phyloP scores from a whole-genome alignment of 495 filamentous ascomycete genomes.

The Cryomyces minteri region DNA sequence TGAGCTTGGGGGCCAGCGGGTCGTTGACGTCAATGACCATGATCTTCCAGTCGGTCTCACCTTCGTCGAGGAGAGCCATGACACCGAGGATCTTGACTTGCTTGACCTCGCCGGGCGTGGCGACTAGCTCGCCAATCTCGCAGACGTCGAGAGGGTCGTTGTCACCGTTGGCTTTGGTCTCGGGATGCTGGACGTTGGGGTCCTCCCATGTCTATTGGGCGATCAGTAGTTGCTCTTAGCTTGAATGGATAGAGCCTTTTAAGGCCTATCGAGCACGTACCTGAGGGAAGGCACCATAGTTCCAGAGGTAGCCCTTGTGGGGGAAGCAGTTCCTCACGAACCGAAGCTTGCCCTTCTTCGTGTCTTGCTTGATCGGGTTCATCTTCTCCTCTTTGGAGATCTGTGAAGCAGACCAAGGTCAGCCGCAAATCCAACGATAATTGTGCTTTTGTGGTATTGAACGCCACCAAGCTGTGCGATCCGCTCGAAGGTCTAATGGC shows the following conservation, averaged over 20 bases:
- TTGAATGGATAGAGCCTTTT: too few species aligned
- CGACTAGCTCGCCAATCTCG: slow-evolving; percentile 97
- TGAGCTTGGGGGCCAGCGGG: slow-evolving; percentile 86
- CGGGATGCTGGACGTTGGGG: slow-evolving; percentile 82
- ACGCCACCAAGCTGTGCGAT: neutral
- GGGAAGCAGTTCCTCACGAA: slow-evolving; percentile 99
- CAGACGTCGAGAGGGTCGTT: slow-evolving; percentile 99
- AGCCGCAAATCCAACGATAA: neutral
- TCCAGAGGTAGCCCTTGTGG: slow-evolving; percentile 99
- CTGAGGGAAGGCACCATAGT: slow-evolving; percentile 98
- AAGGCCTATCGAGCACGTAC: slow-evolving; percentile 24
- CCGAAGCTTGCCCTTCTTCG: slow-evolving; percentile 83
- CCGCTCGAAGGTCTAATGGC: neutral
- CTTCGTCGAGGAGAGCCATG: slow-evolving; percentile 98
- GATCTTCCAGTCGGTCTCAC: slow-evolving; percentile 99
- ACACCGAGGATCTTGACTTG: slow-evolving; percentile 98
- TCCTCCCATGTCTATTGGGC: slow-evolving; percentile 85
- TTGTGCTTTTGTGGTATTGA: neutral
- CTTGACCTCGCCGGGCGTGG: slow-evolving; percentile 89
- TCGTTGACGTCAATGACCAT: slow-evolving; percentile 98
- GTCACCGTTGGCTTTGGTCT: slow-evolving; percentile 99
- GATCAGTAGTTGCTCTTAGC: slow-evolving; percentile 2
- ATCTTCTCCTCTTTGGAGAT: slow-evolving; percentile 95
- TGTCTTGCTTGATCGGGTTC: slow-evolving; percentile 90
- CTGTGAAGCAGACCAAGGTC: slow-evolving; percentile 21